phyloP scores from a whole-genome alignment of 148 eudicot genomes.

The Rhododendron williamsianum region DNA sequence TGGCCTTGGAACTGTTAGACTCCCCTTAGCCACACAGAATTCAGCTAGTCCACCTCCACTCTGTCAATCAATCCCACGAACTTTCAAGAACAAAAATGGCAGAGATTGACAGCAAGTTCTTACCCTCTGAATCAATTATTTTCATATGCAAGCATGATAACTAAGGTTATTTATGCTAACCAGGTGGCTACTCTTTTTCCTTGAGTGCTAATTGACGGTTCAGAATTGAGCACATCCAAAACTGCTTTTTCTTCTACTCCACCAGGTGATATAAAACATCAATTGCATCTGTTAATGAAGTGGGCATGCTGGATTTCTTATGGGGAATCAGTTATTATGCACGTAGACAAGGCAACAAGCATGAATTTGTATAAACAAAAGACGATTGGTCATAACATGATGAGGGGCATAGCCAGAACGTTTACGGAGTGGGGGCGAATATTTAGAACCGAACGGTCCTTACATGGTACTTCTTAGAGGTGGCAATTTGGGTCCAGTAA shows the following conservation, averaged over 20 bases:
- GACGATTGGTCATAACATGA: not conserved
- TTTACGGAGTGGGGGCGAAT: not conserved
- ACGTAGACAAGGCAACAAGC: not conserved
- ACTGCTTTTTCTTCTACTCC: not conserved
- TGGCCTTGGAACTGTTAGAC: conserved; percentile 36
- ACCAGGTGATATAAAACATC: not conserved
- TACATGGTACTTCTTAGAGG: not conserved
- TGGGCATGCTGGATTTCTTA: not conserved
- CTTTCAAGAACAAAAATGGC: not conserved
- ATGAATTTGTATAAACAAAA: too few relatives aligned
- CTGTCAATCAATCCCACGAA: conserved; percentile 15
- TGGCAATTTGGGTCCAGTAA: too few relatives aligned
- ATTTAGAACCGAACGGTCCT: not conserved
- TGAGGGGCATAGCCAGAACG: not conserved
- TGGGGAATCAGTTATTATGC: not conserved
- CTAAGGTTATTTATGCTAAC: not conserved
- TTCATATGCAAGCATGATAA: not conserved
- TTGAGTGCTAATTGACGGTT: not conserved
- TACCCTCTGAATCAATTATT: not conserved
- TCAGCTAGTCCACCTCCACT: conserved; percentile 44
- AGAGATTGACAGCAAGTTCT: not conserved
- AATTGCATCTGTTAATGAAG: not conserved
- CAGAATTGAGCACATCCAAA: not conserved
- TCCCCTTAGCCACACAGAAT: conserved; percentile 32
- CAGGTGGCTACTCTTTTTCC: not conserved